These are phyloP conservation scores for Kappamyces sp. DNA, from an alignment of 192 early-diverging fungal genomes.

Conservation along the genomic window DNA sequence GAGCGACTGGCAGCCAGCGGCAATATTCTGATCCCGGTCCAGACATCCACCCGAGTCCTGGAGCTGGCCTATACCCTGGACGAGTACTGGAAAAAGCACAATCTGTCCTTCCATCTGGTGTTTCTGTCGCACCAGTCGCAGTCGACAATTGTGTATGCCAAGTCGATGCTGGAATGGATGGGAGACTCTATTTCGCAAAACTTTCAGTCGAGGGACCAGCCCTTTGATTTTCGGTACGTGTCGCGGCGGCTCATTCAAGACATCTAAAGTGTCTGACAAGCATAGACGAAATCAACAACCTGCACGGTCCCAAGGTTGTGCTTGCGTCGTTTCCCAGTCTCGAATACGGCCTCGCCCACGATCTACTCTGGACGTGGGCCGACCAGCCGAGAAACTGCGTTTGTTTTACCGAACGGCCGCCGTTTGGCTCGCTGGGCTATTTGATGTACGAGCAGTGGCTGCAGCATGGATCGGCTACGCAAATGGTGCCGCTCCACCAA, in stretches of 20 bases:
- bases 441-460: slow-evolving; percentile 64
- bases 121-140: slow-evolving; percentile 71
- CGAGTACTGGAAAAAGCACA: slow-evolving; percentile 69
- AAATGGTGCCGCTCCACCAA: slow-evolving; percentile 21
- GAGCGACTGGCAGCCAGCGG: slow-evolving; percentile 65
- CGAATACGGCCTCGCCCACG: slow-evolving; percentile 73
- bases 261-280: slow-evolving; percentile 6
- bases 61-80: slow-evolving; percentile 88
- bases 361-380: slow-evolving; percentile 74
- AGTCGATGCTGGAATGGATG: slow-evolving; percentile 96
- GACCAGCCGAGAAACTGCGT: slow-evolving; percentile 47
- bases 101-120: slow-evolving; percentile 57
- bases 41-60: slow-evolving; percentile 81
- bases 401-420: slow-evolving; percentile 71
- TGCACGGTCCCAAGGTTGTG: slow-evolving; percentile 73
- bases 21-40: slow-evolving; percentile 84
- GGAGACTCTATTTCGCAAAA: slow-evolving; percentile 66
- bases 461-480: slow-evolving; percentile 22
- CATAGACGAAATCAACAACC: slow-evolving; percentile 60
- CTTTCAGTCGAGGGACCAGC: slow-evolving; percentile 70
- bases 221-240: slow-evolving; percentile 84
- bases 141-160: slow-evolving; percentile 75
- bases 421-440: slow-evolving; percentile 62
- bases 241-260: neutral
- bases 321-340: slow-evolving; percentile 75